Base-by-base conservation (phyloP, 2,329 filamentous ascomycete species). In the Diaporthe australafricana region DNA sequence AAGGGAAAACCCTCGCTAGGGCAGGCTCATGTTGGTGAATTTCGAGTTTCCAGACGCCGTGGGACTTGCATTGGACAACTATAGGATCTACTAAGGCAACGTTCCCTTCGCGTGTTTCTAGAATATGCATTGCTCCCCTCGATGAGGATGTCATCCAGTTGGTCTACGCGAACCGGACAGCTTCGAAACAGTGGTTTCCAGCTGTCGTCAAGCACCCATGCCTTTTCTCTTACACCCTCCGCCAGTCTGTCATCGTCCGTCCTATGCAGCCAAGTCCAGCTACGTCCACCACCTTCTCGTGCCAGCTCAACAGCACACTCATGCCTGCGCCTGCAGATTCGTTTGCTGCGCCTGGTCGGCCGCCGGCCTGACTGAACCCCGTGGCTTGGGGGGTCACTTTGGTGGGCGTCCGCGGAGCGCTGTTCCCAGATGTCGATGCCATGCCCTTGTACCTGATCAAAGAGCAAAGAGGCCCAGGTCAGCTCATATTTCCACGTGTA, bases 221-320 rank as follows among this genome's bases (percentile, higher is more conserved):
- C 9, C 42, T 53, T 17, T 17, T 76, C n/a, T n/a, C n/a, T 86
- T 85, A 97, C 77, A 97, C 96, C 78, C 93, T 96, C 79, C 96
- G 92, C 86, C 96, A 94, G 86, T 99, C 96, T 52, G 94, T 96
- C 95, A 99, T 98, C 76, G 94, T 94, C 78, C 96, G 90, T 74
- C 95, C 94, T 83, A 99, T 96, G 82, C 93, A 94, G 55, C 96
- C 96, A 76, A 95, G 87, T 30, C 96, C 96, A 47, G 95, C 94
- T 79, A 98, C 91, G 79, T 99, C 96, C 5, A 98, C 94, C 74
- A 98, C 89, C 89, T 98, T 99, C 87, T 99, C 96, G 81, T 99
- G 96, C 96, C 96, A 99, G 84, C 95, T 98, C 76, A 99, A 86
- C 80, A 99, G 83, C 66, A 99, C 96, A 80, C 96, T 98, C 96